Base-by-base conservation (phyloP, 805 yeast species). In the Millerozyma acaciae region DNA sequence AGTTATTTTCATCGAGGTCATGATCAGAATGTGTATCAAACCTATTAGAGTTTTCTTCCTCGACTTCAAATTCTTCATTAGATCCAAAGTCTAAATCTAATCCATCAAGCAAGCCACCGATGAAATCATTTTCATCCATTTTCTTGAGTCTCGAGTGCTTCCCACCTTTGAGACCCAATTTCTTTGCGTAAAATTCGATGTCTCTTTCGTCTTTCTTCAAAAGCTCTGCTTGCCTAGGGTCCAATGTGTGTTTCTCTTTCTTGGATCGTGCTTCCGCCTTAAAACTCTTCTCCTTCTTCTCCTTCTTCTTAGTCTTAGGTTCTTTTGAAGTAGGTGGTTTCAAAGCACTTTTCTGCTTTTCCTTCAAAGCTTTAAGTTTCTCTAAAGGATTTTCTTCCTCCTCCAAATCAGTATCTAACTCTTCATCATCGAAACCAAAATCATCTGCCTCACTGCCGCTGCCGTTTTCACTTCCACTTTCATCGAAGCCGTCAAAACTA, bases 71-170 rank as follows among this genome's bases (percentile, higher is more conserved):
- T 21, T 53, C 52, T 5, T 41, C 37, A 9, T 43, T 48, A 15
- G 31, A 28, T 8, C 33, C 37, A 29, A 64, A 62, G 26, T 71
- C 78, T 32, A 75, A 57, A 40, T 78, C 82, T n/a, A 76, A 57
- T 1, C 89, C 95, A 33, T 85, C 95, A 4, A 88, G 61, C 15
- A 88, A 53, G n/a, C 88, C 94, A 28, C 84, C 95, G 30, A 88
- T 65, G 2, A 80, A 74, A 56, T 87, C 96, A 49, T 82, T 84
- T 9, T 78, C 87, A 24, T 71, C 79, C 3, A 51, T 51, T 41
- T 72, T 73, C 23, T 68, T 58, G 29, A 81, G 62, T 32, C 57
- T 62, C 4, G 60, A 37, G 10, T 65, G 67, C 34, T 68, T 70
- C 0, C 77, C 75, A 42, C 78, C 78, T 36, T 65, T 68, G 45